These are phyloP conservation scores for Sporobolomyces roseus DNA, from an alignment of 768 basidiomycete genomes.

Conservation along the genomic window DNA sequence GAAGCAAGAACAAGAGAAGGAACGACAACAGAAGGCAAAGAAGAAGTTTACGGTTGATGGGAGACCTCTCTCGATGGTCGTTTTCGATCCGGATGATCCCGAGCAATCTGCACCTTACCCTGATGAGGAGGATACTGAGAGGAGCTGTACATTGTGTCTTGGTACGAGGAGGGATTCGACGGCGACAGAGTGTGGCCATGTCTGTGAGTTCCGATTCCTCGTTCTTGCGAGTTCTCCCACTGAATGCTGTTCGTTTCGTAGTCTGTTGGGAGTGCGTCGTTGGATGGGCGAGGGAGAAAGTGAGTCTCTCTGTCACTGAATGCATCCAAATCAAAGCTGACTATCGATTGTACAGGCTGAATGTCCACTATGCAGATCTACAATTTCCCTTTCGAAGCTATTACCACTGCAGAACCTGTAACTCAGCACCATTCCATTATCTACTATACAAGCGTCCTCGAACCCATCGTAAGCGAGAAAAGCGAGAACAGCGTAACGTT, in stretches of 20 bases:
- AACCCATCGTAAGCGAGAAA: too few relatives aligned
- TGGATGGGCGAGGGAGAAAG: conserved; percentile 45
- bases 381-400: conserved; percentile 35
- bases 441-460: too few relatives aligned
- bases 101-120: conserved; percentile 36
- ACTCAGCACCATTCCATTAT: too few relatives aligned
- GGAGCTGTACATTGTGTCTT: conserved; percentile 45
- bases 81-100: conserved; percentile 45
- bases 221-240: not conserved
- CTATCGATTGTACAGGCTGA: conserved; percentile 22
- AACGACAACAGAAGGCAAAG: conserved; percentile 18
- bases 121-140: conserved; percentile 32
- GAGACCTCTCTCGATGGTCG: conserved; percentile 29
- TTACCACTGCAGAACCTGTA: conserved; percentile 40
- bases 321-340: not conserved
- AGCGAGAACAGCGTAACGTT: too few relatives aligned
- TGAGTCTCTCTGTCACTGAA: not conserved
- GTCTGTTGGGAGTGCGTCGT: conserved; percentile 46
- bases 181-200: conserved; percentile 45
- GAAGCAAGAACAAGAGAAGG: conserved; percentile 3
- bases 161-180: conserved; percentile 43
- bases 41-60: conserved; percentile 40
- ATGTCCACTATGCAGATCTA: conserved; percentile 41
- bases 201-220: conserved; percentile 35
- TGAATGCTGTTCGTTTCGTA: not conserved